phyloP scores from a whole-genome alignment of 805 yeast species.

The Priceomyces haplophilus region DNA sequence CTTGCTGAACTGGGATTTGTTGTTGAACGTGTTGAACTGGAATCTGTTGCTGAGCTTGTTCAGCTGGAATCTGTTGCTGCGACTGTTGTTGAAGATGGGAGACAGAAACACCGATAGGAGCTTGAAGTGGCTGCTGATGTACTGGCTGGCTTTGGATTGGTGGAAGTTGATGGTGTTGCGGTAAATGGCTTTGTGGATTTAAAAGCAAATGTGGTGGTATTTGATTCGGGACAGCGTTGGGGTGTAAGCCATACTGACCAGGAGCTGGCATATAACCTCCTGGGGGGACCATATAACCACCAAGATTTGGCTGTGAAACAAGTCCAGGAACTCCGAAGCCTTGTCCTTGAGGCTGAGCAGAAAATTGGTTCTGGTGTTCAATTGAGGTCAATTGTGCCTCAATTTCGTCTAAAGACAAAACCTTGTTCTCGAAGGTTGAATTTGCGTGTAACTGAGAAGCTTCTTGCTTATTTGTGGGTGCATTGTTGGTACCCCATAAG shows the following conservation, averaged over 20 bases:
- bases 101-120: background rate
- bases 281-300: conserved; percentile 43
- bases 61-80: conserved; percentile 11
- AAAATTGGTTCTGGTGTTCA: conserved; percentile 21
- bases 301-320: conserved; percentile 32
- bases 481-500: conserved; percentile 40
- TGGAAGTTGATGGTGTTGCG: conserved; percentile 12
- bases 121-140: conserved; percentile 13
- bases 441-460: conserved; percentile 14
- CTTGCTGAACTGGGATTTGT: conserved; percentile 8
- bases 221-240: conserved; percentile 23
- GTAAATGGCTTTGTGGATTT: conserved; percentile 15
- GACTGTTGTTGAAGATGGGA: conserved; percentile 6
- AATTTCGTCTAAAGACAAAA: conserved; percentile 76
- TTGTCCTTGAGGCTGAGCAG: conserved; percentile 29
- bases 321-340: conserved; percentile 30
- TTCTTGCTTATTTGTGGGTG: conserved; percentile 29
- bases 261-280: conserved; percentile 34
- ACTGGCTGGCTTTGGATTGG: conserved; percentile 14
- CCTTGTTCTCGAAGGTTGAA: conserved; percentile 34
- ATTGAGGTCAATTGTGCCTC: conserved; percentile 70
- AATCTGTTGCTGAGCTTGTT: conserved; percentile 9
- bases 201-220: conserved; percentile 16
- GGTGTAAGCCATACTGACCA: conserved; percentile 34
- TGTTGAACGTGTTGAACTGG: conserved; percentile 9